Evolutionary conservation across 805 yeast genomes (phyloP).

Genomic region (Cyberlindnera amylophila): DNA sequence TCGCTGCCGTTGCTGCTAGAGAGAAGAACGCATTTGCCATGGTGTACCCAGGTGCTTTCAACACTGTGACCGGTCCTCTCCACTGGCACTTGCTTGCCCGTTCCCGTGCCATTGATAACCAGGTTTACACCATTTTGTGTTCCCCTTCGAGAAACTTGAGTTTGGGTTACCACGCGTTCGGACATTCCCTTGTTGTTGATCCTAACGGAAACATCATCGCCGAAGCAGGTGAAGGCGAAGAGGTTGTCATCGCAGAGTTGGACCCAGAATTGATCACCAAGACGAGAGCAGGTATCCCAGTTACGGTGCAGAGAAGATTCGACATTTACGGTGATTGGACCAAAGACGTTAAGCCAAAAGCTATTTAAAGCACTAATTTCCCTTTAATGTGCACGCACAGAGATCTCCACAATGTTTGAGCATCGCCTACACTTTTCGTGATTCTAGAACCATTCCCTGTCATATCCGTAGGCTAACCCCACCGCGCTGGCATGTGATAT

Average conservation of each 20-base stretch:
- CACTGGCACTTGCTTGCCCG: constrained; percentile 79
- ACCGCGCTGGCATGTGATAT: no score
- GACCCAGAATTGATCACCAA: constrained; percentile 55
- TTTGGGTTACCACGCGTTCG: constrained; percentile 56
- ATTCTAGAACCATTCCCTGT: no score
- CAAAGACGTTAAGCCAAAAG: constrained; percentile 18
- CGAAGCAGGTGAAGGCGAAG: constrained; percentile 81
- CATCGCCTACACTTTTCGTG: no score
- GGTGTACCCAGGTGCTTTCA: constrained; percentile 85
- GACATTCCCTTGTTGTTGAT: constrained; percentile 64
- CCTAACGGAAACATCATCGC: constrained; percentile 61
- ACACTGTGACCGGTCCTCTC: constrained; percentile 82
- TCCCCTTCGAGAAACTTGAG: constrained; percentile 84
- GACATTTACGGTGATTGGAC: constrained; percentile 42
- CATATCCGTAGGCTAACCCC: no score
- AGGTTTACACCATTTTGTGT: constrained; percentile 68
- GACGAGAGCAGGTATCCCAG: constrained; percentile 66
- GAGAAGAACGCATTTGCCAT: constrained; percentile 63
- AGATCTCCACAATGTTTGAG: no score
- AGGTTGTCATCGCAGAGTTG: constrained; percentile 68
- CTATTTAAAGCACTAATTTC: no score
- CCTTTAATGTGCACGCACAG: no score
- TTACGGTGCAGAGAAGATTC: constrained; percentile 65
- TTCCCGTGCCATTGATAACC: constrained; percentile 74
- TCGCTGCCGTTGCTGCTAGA: constrained; percentile 70